Base-by-base conservation (phyloP, 768 basidiomycete genomes). In the Leccinum ochraceum region DNA sequence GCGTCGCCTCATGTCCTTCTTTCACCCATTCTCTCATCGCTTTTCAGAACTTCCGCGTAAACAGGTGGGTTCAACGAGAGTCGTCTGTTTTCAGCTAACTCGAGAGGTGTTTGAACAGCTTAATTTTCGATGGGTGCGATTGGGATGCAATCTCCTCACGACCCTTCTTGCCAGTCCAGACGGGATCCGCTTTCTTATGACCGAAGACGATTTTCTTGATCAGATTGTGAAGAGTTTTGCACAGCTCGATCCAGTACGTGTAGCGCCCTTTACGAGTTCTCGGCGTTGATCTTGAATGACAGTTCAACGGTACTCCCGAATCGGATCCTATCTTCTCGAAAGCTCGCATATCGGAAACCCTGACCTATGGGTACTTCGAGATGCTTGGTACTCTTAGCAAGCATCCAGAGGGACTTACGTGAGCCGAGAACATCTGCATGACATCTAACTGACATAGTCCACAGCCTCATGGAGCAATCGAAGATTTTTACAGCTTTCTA, bases 401-500 rank as follows among this genome's bases (percentile, higher is more conserved):
- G 69, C 86, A 88, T 63, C 83, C 86, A 53, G 93, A 97, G 52
- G 97, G 97, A 26, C 84, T 95, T 24, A 90, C 92, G 95, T 95
- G 71, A 66, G 90, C 77, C 49, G 16, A 24, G 11, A 22, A 46
- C 11, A 32, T 22, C 44, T 53, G 9, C 52, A 53, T 53, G 20
- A 52, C 49, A 46, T 54, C 11, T 34, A 28, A 44, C 49, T 64
- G 6, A 67, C 58, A 13, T 53, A 50, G 13, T 17, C 13, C 16
- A 14, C 61, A 96, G 95, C 49, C 76, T 98, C 14, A 76, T 99
- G 73, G 94, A 97, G 74, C 91, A 91, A 66, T 90, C 90, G 75
- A 92, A 90, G 68, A 83, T 98, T 28, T 98, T 98, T 74, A 98
- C 95, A 1, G 89, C 92, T 0, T 95, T 98, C 73, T 98, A 98